phyloP scores from a whole-genome alignment of 1,139 yeast species.

The Hansenula lynferdii region DNA sequence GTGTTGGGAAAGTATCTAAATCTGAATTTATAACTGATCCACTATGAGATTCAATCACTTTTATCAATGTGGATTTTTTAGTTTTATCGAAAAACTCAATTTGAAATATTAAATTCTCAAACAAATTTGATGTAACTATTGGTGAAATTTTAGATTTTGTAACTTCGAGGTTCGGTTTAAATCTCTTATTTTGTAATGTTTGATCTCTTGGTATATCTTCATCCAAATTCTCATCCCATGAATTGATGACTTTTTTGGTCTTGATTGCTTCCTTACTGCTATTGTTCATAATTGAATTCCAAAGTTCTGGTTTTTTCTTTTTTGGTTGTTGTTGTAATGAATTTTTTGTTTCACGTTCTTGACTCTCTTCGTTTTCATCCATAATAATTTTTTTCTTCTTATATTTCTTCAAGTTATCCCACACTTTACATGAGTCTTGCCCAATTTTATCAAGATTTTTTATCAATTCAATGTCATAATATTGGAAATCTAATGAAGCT shows the following conservation, averaged over 20 bases:
- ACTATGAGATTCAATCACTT: conserved; percentile 37
- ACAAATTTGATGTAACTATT: conserved; percentile 20
- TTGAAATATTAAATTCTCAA: conserved; percentile 33
- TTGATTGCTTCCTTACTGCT: conserved; percentile 21
- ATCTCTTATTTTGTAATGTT: conserved; percentile 1
- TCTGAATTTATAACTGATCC: conserved; percentile 30
- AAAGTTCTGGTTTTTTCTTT: conserved; percentile 29
- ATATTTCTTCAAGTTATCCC: conserved; percentile 35
- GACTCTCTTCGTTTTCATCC: conserved; percentile 6
- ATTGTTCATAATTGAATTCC: conserved; percentile 48
- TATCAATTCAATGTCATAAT: conserved; percentile 35
- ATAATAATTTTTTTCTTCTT: conserved; percentile 16
- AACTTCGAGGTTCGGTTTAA: conserved; percentile 3
- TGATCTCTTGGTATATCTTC: conserved; percentile 5
- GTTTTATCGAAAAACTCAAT: conserved; percentile 35
- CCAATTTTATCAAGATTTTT: conserved; percentile 32
- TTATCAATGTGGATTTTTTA: conserved; percentile 30
- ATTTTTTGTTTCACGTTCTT: conserved; percentile 15
- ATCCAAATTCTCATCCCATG: conserved; percentile 30
- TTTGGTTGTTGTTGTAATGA: conserved; percentile 18
- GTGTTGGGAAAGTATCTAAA: conserved; percentile 2
- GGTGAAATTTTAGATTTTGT: conserved; percentile 1
- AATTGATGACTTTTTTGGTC: conserved; percentile 9
- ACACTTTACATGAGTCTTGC: conserved; percentile 43
- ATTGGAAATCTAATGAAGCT: conserved; percentile 51